A percentile compares a stretch with the other conserved stretches of the same genome.
Conservation (phyloP, 2,329 filamentous ascomycete species). For the Trichophyton mentagrophytes region DNA sequence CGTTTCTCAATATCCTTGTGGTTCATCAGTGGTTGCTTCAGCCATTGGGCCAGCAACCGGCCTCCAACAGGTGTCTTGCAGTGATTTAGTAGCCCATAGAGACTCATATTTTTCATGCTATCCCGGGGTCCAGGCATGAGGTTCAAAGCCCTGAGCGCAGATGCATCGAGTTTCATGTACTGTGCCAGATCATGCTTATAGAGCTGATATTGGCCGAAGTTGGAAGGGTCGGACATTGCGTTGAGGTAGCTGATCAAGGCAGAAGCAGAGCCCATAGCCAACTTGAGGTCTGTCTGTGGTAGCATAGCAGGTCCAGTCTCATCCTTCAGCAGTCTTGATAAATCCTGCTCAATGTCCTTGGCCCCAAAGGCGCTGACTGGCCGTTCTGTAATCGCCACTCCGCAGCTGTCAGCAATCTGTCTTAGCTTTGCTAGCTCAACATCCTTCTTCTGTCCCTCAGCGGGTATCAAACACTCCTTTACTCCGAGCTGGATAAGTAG, state of each 20-base stretch:
- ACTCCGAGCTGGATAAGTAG: slow-evolving; percentile 92
- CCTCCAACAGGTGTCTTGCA: slow-evolving; percentile 95
- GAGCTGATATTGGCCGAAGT: slow-evolving; percentile 92
- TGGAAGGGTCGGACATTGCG: slow-evolving; percentile 77
- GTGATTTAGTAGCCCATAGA: slow-evolving; percentile 88
- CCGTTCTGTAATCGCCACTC: slow-evolving; percentile 76
- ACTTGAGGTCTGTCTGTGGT: slow-evolving; percentile 81
- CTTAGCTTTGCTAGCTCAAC: slow-evolving; percentile 76
- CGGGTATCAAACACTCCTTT: slow-evolving; percentile 79
- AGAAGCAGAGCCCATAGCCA: slow-evolving; percentile 90
- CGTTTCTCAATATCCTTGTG: slow-evolving; percentile 76
- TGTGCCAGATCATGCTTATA: slow-evolving; percentile 95
- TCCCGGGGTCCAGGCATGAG: slow-evolving; percentile 93
- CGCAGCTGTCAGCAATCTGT: slow-evolving; percentile 83
- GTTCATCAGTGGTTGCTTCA: slow-evolving; percentile 95
- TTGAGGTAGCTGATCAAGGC: slow-evolving; percentile 90
- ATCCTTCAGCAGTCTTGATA: slow-evolving; percentile 75
- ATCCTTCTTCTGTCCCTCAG: slow-evolving; percentile 69
- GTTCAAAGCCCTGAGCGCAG: slow-evolving; percentile 85
- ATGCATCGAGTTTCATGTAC: slow-evolving; percentile 96
- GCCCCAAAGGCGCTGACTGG: slow-evolving; percentile 64
- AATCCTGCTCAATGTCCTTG: slow-evolving; percentile 90
- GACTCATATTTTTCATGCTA: slow-evolving; percentile 92
- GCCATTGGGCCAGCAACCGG: slow-evolving; percentile 80
- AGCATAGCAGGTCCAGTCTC: slow-evolving; percentile 64